Evolutionary conservation across 208 protist genomes (phyloP).

Genomic region (Acanthamoeba lenticulata): DNA sequence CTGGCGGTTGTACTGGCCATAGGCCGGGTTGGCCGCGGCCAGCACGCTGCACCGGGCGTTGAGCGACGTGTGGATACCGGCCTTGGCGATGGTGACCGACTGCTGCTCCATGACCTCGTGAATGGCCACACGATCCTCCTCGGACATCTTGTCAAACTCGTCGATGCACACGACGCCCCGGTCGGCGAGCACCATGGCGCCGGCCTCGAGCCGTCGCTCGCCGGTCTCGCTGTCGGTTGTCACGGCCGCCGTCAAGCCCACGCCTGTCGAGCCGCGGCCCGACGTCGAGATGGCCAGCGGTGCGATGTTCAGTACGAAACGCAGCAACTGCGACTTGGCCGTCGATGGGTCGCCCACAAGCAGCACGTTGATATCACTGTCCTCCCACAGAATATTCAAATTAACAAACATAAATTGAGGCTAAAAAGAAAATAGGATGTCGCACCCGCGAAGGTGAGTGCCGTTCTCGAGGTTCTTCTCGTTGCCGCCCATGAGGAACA

Average conservation of each 20-base stretch:
- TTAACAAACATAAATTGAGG: background rate
- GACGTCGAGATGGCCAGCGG: slow-evolving; percentile 98
- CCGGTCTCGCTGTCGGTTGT: slow-evolving; percentile 96
- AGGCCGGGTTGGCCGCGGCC: slow-evolving; percentile 99
- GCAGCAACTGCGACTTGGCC: slow-evolving; percentile 99
- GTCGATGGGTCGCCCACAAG: slow-evolving; percentile 99
- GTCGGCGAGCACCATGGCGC: slow-evolving; percentile 99
- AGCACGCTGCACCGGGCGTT: slow-evolving; percentile 99
- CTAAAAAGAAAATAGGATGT: slow-evolving; percentile 26
- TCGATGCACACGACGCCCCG: slow-evolving; percentile 99
- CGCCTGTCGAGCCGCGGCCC: slow-evolving; percentile 96
- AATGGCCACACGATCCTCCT: slow-evolving; percentile 92
- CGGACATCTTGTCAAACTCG: slow-evolving; percentile 99
- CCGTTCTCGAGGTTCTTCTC: slow-evolving; percentile 94
- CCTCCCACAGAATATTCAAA: slow-evolving; percentile 22
- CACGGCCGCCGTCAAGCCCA: slow-evolving; percentile 99
- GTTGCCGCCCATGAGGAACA: slow-evolving; percentile 97
- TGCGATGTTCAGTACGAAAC: slow-evolving; percentile 96
- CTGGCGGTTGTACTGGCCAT: slow-evolving; percentile 96
- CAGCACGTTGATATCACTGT: slow-evolving; percentile 98
- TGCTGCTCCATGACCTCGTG: slow-evolving; percentile 99
- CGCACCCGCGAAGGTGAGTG: slow-evolving; percentile 93
- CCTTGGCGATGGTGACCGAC: slow-evolving; percentile 99
- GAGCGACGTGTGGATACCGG: slow-evolving; percentile 98
- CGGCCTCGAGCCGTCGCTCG: slow-evolving; percentile 91